A percentile compares a stretch with the other conserved stretches of the same genome.
Evolutionary conservation across 768 basidiomycete species (phyloP).

Genomic region (Zangia roseola): DNA sequence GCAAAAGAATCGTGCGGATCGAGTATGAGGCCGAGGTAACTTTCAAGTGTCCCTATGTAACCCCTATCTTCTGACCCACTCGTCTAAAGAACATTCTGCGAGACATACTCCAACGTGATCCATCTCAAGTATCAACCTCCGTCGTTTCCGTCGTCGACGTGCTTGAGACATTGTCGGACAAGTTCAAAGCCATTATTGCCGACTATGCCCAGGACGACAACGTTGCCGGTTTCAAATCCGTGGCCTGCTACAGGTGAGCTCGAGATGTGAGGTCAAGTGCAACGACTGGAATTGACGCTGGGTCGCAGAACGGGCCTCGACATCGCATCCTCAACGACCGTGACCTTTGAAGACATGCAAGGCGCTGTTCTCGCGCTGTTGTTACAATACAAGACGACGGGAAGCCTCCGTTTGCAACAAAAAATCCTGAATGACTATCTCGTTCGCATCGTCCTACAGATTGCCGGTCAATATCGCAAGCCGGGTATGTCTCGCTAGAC

Average conservation of each 20-base stretch:
- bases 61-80: conserved; percentile 5
- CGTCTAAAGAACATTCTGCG: conserved; percentile 12
- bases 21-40: conserved; percentile 76
- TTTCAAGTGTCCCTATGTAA: conserved; percentile 1
- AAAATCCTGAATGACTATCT: conserved; percentile 68
- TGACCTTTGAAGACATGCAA: conserved; percentile 28
- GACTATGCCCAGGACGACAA: conserved; percentile 40
- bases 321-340: conserved; percentile 36
- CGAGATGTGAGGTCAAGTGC: not conserved
- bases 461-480: conserved; percentile 52
- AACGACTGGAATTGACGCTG: not conserved
- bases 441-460: conserved; percentile 51
- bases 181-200: conserved; percentile 38
- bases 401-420: conserved; percentile 51
- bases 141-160: conserved; percentile 4
- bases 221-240: conserved; percentile 73
- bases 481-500: conserved; percentile 47
- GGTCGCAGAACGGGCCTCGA: conserved; percentile 58
- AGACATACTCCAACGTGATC: conserved; percentile 20
- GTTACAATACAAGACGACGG: conserved; percentile 34
- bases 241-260: conserved; percentile 59
- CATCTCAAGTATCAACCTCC: conserved; percentile 13
- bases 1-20: conserved; percentile 64
- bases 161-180: conserved; percentile 31
- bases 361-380: conserved; percentile 32